Evolutionary conservation across 306 rosid genomes (phyloP), one percentile per base, ranked within the genome.

Genomic region (Pyrus communis): DNA sequence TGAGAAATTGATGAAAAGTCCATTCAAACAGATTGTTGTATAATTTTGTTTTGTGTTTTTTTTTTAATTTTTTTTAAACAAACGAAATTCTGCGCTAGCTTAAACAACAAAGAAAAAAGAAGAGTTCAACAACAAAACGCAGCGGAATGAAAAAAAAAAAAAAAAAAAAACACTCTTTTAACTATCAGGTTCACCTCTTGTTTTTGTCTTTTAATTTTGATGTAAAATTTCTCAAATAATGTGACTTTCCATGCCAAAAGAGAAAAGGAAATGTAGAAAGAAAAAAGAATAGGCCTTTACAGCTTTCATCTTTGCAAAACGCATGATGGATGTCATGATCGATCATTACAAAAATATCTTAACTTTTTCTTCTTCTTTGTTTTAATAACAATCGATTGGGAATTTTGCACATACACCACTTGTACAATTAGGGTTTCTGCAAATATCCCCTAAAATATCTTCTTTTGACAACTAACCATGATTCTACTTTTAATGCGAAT

Each of bases 1-100:
- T 60, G 73, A 63, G 82, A 71, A 62, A 43, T 43, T 45, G 59
- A 58, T 52, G 54, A 58, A 45, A 74, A 61, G 83, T 27, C 66
- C 25, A n/a, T 17, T 17, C 76, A 28, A 46, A 75, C 73, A 58
- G 46, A 67, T 27, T 14, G 42, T 30, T 46, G 9, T 3, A 68
- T 57, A 10, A 2, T 11, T 25, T 5, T 2, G 8, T 0, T n/a
- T 13, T 14, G 43, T 59, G 18, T 5, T 0, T 49, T 1, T 33
- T 5, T 33, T 5, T 33, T 33, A 27, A 28, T 0, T 35, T 6
- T 5, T 0, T 14, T 33, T 33, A 5, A 5, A 17, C 55, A 17
- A 51, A 17, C 18, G 0, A 51, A 4, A 5, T 51, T 5, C 9
- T 51, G 21, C 3, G 2, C 9, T 51, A 51, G 7, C 17, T 51